These are phyloP conservation scores for Aspergillus sp. DNA, from an alignment of 2,329 filamentous ascomycete genomes.

Conservation along the genomic window DNA sequence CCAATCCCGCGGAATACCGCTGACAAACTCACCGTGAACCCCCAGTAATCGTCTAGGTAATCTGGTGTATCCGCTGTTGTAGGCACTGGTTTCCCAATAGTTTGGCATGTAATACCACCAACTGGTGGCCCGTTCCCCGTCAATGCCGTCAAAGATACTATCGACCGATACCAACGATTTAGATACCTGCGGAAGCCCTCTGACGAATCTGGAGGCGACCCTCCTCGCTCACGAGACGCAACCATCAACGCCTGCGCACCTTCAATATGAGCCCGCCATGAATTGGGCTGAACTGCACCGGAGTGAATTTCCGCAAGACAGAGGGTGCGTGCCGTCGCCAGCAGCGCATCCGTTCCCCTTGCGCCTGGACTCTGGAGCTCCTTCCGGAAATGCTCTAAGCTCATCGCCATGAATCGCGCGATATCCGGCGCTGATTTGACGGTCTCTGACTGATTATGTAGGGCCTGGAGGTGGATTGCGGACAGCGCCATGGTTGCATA, in stretches of 20 bases:
- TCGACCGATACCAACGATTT: conserved; percentile 43
- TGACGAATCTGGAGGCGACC: conserved; percentile 25
- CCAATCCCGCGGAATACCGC: conserved; percentile 42
- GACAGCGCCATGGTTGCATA: conserved; percentile 46
- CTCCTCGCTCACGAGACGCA: conserved; percentile 19
- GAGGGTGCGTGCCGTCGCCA: conserved; percentile 44
- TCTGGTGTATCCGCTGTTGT: conserved; percentile 23
- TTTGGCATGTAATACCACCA: conserved; percentile 24
- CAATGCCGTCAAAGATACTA: conserved; percentile 43
- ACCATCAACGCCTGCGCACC: conserved; percentile 42
- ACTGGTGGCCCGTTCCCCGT: conserved; percentile 40
- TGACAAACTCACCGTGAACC: conserved; percentile 41
- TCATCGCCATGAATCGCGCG: conserved; percentile 40
- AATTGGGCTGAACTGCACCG: conserved; percentile 39
- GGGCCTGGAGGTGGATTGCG: conserved; percentile 41
- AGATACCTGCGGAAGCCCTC: conserved; percentile 39
- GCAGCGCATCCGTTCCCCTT: conserved; percentile 34
- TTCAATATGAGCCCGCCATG: conserved; percentile 46
- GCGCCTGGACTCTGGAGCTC: conserved; percentile 37
- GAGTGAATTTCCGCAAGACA: conserved; percentile 46
- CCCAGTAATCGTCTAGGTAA: conserved; percentile 45
- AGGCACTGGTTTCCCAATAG: conserved; percentile 12
- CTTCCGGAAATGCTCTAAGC: conserved; percentile 41
- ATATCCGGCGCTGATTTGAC: conserved; percentile 40
- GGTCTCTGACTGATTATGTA: conserved; percentile 36